These are phyloP conservation scores for Coprinopsis strossmayeri DNA, from an alignment of 768 basidiomycete species.

Conservation along the genomic window DNA sequence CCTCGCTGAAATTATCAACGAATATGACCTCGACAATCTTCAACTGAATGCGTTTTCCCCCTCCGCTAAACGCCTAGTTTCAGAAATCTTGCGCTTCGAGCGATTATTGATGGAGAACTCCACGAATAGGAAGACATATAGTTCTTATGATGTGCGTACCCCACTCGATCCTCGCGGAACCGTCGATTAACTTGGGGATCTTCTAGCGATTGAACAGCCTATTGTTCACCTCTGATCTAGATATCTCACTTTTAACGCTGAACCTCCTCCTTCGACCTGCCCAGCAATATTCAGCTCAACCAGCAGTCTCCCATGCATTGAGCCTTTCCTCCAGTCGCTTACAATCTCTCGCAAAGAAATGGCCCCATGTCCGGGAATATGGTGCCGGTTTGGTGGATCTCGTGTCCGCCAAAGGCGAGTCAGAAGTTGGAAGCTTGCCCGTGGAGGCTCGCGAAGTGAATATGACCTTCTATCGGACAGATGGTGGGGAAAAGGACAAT, in stretches of 20 bases:
- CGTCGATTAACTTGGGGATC: constrained; percentile 4
- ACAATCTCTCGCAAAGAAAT: constrained; percentile 76
- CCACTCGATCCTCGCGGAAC: constrained; percentile 9
- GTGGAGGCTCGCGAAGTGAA: constrained; percentile 71
- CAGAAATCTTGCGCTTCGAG: constrained; percentile 84
- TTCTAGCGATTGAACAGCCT: constrained; percentile 83
- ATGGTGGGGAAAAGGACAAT: constrained; percentile 36
- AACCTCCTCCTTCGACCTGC: constrained; percentile 87
- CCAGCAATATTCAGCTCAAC: constrained; percentile 89
- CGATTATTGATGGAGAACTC: constrained; percentile 92
- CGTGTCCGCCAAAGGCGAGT: constrained; percentile 44
- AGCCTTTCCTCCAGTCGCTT: constrained; percentile 77
- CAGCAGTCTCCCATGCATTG: constrained; percentile 76
- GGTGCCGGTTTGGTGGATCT: constrained; percentile 73
- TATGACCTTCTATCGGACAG: constrained; percentile 76
- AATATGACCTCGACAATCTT: constrained; percentile 81
- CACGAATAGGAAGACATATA: constrained; percentile 94
- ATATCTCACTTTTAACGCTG: constrained; percentile 77
- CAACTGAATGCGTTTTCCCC: constrained; percentile 78
- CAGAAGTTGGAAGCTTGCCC: constrained; percentile 58
- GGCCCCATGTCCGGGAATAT: constrained; percentile 77
- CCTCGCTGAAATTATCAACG: constrained; percentile 73
- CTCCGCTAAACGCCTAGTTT: constrained; percentile 63
- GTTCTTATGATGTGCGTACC: constrained; percentile 86
- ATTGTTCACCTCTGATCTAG: constrained; percentile 82